Evolutionary conservation across 2,329 filamentous ascomycete genomes (phyloP), one percentile per base, ranked within the genome.

Genomic region (Fusarium sp.): DNA sequence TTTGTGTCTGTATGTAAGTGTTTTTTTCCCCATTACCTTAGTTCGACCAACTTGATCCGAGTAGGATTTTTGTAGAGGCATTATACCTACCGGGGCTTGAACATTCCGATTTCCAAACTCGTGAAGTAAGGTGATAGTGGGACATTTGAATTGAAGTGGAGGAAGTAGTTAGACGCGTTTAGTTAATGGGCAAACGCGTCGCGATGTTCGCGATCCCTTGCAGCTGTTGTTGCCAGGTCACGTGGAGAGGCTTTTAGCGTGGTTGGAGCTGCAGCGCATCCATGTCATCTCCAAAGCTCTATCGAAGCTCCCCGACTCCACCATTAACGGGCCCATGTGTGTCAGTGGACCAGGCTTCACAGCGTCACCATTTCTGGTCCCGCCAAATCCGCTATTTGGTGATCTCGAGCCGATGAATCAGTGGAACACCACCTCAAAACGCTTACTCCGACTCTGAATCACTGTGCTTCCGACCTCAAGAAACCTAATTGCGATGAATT

Each of bases 41-140:
- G 76, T 73, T 29, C 76, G 70, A 49, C 78, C 78, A 69, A 77
- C 73, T 68, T 76, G 76, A 60, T 82, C 82, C 66, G 83, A 84
- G 68, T 81, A 82, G n/a, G 81, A 83, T 72, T 83, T 84, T 75
- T 83, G 79, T 46, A 84, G 78, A 78, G 82, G 79, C 81, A 82
- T 82, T 66, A 69, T 78, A 59, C 44, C 62, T 63, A 70, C 58
- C 66, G 46, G 61, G 39, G 63, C 60, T 73, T 76, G 60, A 66
- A 66, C 61, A 65, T 69, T 63, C 51, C 58, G 52, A 31, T 27
- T 45, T 49, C 70, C 59, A 57, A 63, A 49, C 37, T 42, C 49
- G 66, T 70, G 58, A 75, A 72, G 52, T 55, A 60, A 60, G 66
- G 63, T 73, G 68, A 55, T 66, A 39, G 57, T 64, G 62, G 57